phyloP scores from a whole-genome alignment of 495 filamentous ascomycete species.

The Chaetomium cochliodes region DNA sequence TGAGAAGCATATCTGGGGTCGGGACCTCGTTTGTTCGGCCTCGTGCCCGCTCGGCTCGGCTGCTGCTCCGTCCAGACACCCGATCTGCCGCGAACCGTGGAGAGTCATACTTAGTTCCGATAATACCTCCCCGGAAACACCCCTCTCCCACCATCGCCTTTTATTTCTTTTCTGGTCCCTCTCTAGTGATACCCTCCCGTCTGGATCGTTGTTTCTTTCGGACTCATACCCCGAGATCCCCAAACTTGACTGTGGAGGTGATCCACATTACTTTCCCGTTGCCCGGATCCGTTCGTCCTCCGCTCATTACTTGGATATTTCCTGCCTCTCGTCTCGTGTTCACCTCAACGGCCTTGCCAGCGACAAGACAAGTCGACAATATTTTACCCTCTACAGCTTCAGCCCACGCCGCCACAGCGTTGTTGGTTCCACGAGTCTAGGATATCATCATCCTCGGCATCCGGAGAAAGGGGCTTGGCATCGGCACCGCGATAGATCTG shows the following conservation, averaged over 20 bases:
- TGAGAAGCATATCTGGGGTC: background rate
- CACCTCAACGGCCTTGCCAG: background rate
- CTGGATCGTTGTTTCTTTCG: background rate
- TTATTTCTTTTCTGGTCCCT: conserved; percentile 7
- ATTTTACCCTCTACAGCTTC: background rate
- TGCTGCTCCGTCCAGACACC: conserved; percentile 17
- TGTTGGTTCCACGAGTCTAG: background rate
- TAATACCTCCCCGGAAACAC: background rate
- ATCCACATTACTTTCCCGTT: conserved; percentile 6
- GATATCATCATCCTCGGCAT: conserved; percentile 18
- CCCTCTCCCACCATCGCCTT: background rate
- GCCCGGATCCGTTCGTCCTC: conserved; percentile 14
- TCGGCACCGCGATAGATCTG: background rate
- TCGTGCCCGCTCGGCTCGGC: conserved; percentile 28
- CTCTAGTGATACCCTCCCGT: conserved; percentile 16
- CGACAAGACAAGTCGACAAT: background rate
- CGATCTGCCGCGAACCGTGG: conserved; percentile 21
- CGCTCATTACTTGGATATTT: conserved; percentile 8
- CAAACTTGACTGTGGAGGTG: conserved; percentile 16
- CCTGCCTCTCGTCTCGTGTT: conserved; percentile 1
- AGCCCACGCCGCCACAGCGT: background rate
- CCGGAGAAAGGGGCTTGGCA: conserved; percentile 18
- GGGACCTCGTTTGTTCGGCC: conserved; percentile 10
- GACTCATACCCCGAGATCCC: background rate
- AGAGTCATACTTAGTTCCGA: conserved; percentile 23